Evolutionary conservation across 768 basidiomycete species (phyloP), one percentile per base, ranked within the genome.

Genomic region (Crassisporium funariophilum): DNA sequence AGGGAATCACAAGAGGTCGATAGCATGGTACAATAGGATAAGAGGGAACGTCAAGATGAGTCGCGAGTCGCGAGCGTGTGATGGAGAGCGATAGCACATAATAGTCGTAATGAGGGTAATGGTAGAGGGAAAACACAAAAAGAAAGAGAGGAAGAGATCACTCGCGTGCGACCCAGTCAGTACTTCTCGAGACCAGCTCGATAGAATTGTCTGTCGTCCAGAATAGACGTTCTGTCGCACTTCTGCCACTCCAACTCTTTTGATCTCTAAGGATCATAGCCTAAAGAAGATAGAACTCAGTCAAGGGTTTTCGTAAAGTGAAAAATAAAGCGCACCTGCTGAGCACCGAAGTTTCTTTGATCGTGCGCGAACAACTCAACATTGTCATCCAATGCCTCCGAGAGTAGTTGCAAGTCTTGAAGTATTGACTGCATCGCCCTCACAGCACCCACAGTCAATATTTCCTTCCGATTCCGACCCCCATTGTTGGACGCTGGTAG

Each of bases 241-340:
- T 94, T 40, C 93, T 77, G 19, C 84, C 83, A 52, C 85, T 97
- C 95, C 95, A 98, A 61, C 88, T 88, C 67, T 92, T 93, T 65
- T 99, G 97, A 60, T 95, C 91, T 19, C 95, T 81, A 10, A 99
- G 73, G 46, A 98, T 92, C 85, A 97, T 95, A 13, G 95, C 95
- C 90, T 95, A 53, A 20, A 41, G 29, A 16, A 35, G 49, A 36
- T 37, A 47, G 44, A 17, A 56, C 15, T 41, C 35, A 4, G 11
- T 33, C 24, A 20, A 50, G 29, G 33, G 19, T 12, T 27, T 33
- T 45, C 15, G 21, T 16, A 12, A 47, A 50, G 33, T 16, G 17
- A 21, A 11, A 34, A 23, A 37, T 44, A 21, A 43, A 8, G 67
- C 74, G 46, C 53, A 92, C 92, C 84, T 97, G 97, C 64, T 99